Conservation (phyloP, 805 yeast species). For the Isabelozyma rhagii region DNA sequence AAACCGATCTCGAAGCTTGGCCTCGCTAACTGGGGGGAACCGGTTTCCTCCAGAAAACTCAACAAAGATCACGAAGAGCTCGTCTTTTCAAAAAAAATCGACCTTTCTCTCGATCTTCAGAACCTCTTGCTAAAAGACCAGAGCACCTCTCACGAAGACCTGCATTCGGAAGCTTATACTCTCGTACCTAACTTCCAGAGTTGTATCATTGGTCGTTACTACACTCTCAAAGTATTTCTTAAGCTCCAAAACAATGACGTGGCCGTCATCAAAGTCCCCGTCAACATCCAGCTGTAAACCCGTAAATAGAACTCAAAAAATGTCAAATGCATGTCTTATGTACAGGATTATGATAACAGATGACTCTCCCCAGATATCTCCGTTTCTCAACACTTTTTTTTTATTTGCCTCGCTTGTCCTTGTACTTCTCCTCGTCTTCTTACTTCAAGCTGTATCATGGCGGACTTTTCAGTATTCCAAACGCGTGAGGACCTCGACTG, state of each 20-base stretch:
- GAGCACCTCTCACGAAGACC: slow-evolving; percentile 8
- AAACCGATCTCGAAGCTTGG: not conserved
- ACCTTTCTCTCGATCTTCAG: slow-evolving; percentile 15
- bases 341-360: not conserved
- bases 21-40: not conserved
- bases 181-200: slow-evolving; percentile 27
- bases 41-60: not conserved
- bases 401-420: not conserved
- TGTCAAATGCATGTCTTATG: not conserved
- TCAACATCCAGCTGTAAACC: slow-evolving; percentile 6
- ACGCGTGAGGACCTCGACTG: slow-evolving; percentile 21
- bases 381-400: not conserved
- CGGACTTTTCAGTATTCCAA: not conserved
- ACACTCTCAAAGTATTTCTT: slow-evolving; percentile 17
- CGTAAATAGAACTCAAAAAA: no score
- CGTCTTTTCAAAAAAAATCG: slow-evolving; percentile 10
- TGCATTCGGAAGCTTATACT: slow-evolving; percentile 10
- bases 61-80: slow-evolving; percentile 1
- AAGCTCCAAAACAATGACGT: slow-evolving; percentile 17
- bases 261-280: slow-evolving; percentile 22
- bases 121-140: slow-evolving; percentile 8
- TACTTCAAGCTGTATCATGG: not conserved
- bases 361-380: not conserved
- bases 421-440: not conserved
- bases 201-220: slow-evolving; percentile 24